Evolutionary conservation across 306 rosid genomes (phyloP).

Genomic region (Sindora glabra): DNA sequence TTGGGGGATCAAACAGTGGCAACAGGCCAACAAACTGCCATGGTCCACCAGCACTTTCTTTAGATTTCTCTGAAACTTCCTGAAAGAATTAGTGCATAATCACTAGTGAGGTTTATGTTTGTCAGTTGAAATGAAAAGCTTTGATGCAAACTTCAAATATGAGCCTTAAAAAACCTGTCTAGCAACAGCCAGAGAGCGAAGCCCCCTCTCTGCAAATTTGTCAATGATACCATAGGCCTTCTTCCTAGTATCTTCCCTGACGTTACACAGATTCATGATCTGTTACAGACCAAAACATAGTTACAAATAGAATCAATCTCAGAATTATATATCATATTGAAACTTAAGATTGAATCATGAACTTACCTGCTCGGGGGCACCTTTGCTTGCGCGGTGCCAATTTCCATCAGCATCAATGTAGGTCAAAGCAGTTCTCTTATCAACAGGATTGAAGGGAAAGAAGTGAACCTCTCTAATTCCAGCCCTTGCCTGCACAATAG

Average conservation of each 20-base stretch:
- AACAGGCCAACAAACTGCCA: slow-evolving; percentile 95
- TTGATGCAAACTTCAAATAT: not conserved
- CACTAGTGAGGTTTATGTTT: not conserved
- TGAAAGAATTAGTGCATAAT: slow-evolving; percentile 16
- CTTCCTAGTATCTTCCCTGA: slow-evolving; percentile 76
- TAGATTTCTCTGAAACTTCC: slow-evolving; percentile 81
- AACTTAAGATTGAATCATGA: slow-evolving; percentile 2
- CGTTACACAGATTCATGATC: slow-evolving; percentile 71
- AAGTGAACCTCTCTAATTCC: slow-evolving; percentile 81
- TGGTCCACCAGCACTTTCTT: slow-evolving; percentile 68
- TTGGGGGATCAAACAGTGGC: slow-evolving; percentile 92
- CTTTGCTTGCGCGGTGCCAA: slow-evolving; percentile 98
- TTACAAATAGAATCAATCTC: slow-evolving; percentile 2
- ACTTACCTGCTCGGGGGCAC: slow-evolving; percentile 97
- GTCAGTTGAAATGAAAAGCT: not conserved
- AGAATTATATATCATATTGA: not conserved
- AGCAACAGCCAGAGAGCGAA: slow-evolving; percentile 86
- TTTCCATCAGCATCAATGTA: slow-evolving; percentile 69
- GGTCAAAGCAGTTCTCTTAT: slow-evolving; percentile 98
- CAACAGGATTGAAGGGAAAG: slow-evolving; percentile 93
- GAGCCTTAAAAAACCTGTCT: slow-evolving; percentile 67
- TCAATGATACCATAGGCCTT: slow-evolving; percentile 65
- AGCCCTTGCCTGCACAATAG: slow-evolving; percentile 72
- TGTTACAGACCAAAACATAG: slow-evolving; percentile 21
- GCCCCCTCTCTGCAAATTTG: slow-evolving; percentile 96